Conservation (phyloP, 805 yeast genomes). For the Candida boleticola region DNA sequence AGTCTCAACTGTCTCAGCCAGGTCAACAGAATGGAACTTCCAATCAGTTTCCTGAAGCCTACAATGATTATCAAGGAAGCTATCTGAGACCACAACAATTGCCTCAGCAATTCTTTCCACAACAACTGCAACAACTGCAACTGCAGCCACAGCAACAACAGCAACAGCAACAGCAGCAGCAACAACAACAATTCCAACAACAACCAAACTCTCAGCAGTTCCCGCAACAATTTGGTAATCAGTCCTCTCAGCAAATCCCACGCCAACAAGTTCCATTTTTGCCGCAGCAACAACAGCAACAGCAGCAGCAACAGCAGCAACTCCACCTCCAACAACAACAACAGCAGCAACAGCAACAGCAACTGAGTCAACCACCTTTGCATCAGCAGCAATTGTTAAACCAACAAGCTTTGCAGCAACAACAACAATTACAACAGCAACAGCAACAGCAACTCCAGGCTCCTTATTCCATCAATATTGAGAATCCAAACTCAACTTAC, state of each 20-base stretch:
- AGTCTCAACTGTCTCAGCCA: no score
- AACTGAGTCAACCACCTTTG: conserved; percentile 21
- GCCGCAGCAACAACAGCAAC: conserved; percentile 23
- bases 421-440: conserved; percentile 16
- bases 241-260: conserved; percentile 16
- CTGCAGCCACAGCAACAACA: conserved; percentile 8
- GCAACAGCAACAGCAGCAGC: conserved; percentile 17
- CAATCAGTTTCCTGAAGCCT: conserved; percentile 13
- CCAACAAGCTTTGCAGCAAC: conserved; percentile 16
- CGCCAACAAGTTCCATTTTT: conserved; percentile 13
- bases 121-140: conserved; percentile 14
- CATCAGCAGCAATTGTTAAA: conserved; percentile 19
- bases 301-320: conserved; percentile 21
- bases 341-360: conserved; percentile 31
- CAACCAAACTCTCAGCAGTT: conserved; percentile 10
- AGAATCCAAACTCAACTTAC: conserved; percentile 43
- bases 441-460: conserved; percentile 29
- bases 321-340: conserved; percentile 17
- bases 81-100: conserved; percentile 22
- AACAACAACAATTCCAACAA: conserved; percentile 15
- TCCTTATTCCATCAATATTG: conserved; percentile 29
- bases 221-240: conserved; percentile 14
- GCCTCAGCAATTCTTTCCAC: conserved; percentile 21
- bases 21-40: conserved; percentile 13
- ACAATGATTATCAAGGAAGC: conserved; percentile 17